phyloP scores from a whole-genome alignment of 1,139 yeast genomes.

The Arxiozyma telluris region DNA sequence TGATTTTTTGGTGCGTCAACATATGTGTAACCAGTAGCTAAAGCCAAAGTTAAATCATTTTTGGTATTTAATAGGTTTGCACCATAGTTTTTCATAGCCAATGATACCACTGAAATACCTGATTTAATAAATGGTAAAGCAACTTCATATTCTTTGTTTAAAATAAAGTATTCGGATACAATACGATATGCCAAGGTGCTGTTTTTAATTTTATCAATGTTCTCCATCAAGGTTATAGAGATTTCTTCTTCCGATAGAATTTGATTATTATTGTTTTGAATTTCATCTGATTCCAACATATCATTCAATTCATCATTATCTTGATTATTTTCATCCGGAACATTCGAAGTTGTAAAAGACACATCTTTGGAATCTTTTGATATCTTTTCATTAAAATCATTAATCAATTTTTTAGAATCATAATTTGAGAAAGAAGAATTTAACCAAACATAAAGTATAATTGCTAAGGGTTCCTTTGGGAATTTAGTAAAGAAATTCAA shows the following conservation, averaged over 20 bases:
- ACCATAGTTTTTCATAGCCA: constrained; percentile 40
- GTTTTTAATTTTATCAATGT: constrained; percentile 39
- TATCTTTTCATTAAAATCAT: constrained; percentile 9
- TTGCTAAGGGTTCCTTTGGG: constrained; percentile 55
- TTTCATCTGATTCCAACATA: constrained; percentile 17
- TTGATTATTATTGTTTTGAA: constrained; percentile 9
- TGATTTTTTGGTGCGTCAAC: constrained; percentile 87
- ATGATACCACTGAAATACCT: constrained; percentile 53
- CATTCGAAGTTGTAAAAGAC: constrained; percentile 1
- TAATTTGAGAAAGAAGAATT: constrained; percentile 57
- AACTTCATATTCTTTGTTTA: constrained; percentile 52
- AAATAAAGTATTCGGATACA: constrained; percentile 50
- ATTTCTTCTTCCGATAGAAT: constrained; percentile 42
- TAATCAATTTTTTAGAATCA: constrained; percentile 22
- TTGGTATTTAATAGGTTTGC: constrained; percentile 43
- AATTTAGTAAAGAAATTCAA: constrained; percentile 47
- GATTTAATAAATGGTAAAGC: constrained; percentile 53
- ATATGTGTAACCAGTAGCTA: constrained; percentile 74
- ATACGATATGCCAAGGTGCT: constrained; percentile 60
- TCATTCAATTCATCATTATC: constrained; percentile 24
- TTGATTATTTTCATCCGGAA: constrained; percentile 22
- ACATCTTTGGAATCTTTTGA: constrained; percentile 17
- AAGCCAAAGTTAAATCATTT: constrained; percentile 51
- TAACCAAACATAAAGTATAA: constrained; percentile 49
- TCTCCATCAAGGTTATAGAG: constrained; percentile 45